A percentile compares a stretch with the other conserved stretches of the same genome.
Evolutionary conservation across 306 rosid species (phyloP).

Genomic region (Trichosanthes cucumerina): DNA sequence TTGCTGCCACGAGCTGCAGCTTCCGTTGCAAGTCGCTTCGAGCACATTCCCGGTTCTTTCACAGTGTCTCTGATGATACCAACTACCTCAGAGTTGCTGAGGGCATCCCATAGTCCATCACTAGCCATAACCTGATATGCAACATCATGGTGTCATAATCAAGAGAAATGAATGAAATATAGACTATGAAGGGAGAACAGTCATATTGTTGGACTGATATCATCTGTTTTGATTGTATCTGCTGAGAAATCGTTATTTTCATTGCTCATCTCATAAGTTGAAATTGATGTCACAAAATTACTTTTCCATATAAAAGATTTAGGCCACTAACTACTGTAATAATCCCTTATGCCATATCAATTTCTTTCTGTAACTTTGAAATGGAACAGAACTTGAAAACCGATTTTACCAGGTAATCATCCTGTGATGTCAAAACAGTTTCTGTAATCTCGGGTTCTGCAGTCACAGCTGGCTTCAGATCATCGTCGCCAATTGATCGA

Average conservation of each 20-base stretch:
- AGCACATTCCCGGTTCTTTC: constrained; percentile 90
- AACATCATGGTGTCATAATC: neutral
- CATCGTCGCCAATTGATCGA: constrained; percentile 90
- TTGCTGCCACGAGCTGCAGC: constrained; percentile 86
- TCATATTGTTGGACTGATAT: neutral
- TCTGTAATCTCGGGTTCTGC: constrained; percentile 92
- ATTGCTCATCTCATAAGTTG: neutral
- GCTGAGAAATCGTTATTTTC: neutral
- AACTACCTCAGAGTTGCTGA: constrained; percentile 58
- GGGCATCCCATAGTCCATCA: constrained; percentile 90
- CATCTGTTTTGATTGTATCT: neutral
- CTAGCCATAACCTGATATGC: constrained; percentile 70
- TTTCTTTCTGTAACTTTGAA: neutral
- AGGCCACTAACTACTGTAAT: neutral
- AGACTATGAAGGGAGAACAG: neutral
- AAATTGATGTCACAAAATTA: neutral
- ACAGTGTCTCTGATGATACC: constrained; percentile 65
- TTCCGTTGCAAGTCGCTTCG: constrained; percentile 84
- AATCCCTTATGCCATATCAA: neutral
- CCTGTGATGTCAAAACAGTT: constrained; percentile 45
- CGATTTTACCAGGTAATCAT: constrained; percentile 58
- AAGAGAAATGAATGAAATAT: neutral
- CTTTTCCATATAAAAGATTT: neutral
- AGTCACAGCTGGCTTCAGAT: constrained; percentile 87
- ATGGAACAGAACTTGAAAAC: neutral